Percentiles rank a stretch among this genome's conserved stretches.
Conservation (phyloP, 495 filamentous ascomycete genomes). For the Letharia columbiana region DNA sequence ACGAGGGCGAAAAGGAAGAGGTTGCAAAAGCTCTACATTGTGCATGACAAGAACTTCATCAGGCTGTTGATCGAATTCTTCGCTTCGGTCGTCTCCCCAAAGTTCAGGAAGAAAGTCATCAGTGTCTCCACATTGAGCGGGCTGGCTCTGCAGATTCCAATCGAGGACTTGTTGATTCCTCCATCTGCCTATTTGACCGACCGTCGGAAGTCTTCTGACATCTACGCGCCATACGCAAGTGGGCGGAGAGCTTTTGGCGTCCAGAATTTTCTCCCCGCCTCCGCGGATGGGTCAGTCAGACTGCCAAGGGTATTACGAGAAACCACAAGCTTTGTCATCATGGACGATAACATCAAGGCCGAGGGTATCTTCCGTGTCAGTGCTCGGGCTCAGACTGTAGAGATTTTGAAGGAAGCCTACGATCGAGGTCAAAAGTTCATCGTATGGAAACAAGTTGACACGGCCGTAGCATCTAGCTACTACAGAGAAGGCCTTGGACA, state of each 20-base stretch:
- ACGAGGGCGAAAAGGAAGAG: slow-evolving; percentile 45
- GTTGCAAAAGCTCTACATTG: slow-evolving; percentile 46
- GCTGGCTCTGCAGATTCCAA: slow-evolving; percentile 40
- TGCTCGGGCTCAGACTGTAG: slow-evolving; percentile 37
- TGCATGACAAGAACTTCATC: slow-evolving; percentile 50
- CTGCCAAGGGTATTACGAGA: slow-evolving; percentile 45
- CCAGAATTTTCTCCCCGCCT: slow-evolving; percentile 35
- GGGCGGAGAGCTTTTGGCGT: slow-evolving; percentile 38
- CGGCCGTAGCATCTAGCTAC: slow-evolving; percentile 25
- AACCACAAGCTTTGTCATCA: slow-evolving; percentile 42
- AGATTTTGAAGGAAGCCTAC: slow-evolving; percentile 44
- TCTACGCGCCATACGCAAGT: slow-evolving; percentile 41
- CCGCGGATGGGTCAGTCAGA: slow-evolving; percentile 32
- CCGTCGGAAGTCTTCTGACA: slow-evolving; percentile 38
- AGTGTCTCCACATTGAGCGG: slow-evolving; percentile 41
- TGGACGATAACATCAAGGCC: slow-evolving; percentile 34
- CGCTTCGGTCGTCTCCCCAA: slow-evolving; percentile 47
- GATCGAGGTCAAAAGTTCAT: slow-evolving; percentile 46
- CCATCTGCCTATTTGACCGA: slow-evolving; percentile 46
- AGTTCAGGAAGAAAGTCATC: slow-evolving; percentile 48
- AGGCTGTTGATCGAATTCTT: slow-evolving; percentile 49
- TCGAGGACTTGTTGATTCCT: slow-evolving; percentile 43
- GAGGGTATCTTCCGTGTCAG: slow-evolving; percentile 48
- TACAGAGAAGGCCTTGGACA: slow-evolving; percentile 27
- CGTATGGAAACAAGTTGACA: slow-evolving; percentile 38